These are phyloP conservation scores for Phytomonas francai DNA, from an alignment of 208 protist genomes.

Conservation along the genomic window DNA sequence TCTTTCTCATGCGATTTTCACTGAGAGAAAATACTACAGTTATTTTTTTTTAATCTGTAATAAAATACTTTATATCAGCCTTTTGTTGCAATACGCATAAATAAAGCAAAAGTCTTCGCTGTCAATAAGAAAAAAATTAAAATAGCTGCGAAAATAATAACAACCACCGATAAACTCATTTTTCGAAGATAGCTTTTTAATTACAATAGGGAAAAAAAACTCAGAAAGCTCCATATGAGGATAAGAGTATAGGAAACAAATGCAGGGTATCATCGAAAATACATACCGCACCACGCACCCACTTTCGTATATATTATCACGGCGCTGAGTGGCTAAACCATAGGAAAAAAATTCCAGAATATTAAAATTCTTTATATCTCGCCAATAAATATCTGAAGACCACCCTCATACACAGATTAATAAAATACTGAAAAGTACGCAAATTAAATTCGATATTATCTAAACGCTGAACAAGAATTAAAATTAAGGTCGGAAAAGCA, in stretches of 20 bases:
- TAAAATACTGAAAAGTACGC: background rate
- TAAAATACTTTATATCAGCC: too few species aligned
- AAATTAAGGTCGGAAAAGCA: too few species aligned
- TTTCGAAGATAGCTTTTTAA: too few species aligned
- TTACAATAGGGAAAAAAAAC: too few species aligned
- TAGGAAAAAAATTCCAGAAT: background rate
- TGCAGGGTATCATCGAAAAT: background rate
- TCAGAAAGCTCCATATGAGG: too few species aligned
- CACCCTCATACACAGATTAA: background rate
- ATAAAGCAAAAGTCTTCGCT: background rate
- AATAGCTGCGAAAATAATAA: background rate
- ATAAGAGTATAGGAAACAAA: too few species aligned
- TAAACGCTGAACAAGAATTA: too few species aligned
- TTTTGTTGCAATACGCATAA: background rate
- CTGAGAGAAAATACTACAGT: too few species aligned
- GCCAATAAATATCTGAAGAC: background rate
- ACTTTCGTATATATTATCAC: background rate
- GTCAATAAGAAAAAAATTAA: background rate
- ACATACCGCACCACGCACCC: background rate
- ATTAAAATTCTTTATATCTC: background rate
- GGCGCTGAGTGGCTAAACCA: background rate
- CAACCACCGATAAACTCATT: too few species aligned
- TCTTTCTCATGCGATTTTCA: too few species aligned
- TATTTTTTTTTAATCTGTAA: too few species aligned
- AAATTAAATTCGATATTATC: background rate